Evolutionary conservation across 208 protist species (phyloP), one percentile per base, ranked within the genome.

Genomic region (Phytomonas francai): DNA sequence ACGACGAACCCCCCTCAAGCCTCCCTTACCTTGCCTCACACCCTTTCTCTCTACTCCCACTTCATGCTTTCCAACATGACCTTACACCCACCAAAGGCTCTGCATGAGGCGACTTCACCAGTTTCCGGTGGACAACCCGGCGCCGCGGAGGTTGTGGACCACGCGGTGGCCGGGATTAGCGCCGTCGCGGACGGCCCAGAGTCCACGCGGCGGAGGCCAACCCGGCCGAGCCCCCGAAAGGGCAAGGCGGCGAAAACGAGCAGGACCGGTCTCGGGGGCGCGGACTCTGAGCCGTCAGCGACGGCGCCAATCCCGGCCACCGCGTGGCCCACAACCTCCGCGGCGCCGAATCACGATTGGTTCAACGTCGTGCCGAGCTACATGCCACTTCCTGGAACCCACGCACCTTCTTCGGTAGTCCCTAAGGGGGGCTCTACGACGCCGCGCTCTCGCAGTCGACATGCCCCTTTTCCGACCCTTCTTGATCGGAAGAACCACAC

Each of bases 371-470:
- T 94, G 22, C 85, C 88, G 28, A 78, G 74, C 11, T 87, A 84
- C 77, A 82, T 87, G 60, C 88, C 88, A 34, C 79, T 94, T 54
- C 88, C 88, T 9, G 88, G 88, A 19, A 91, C 85, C 7, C n/a
- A n/a, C n/a, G n/a, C n/a, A n/a, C n/a, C n/a, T n/a, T n/a, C n/a
- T n/a, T n/a, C n/a, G n/a, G n/a, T n/a, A n/a, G n/a, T n/a, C n/a
- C n/a, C n/a, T n/a, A n/a, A n/a, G n/a, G n/a, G n/a, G n/a, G n/a
- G n/a, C n/a, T n/a, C n/a, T n/a, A n/a, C n/a, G n/a, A n/a, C n/a
- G n/a, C n/a, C n/a, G n/a, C n/a, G n/a, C n/a, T n/a, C n/a, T n/a
- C n/a, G n/a, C n/a, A n/a, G n/a, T n/a, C n/a, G n/a, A n/a, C n/a
- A n/a, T n/a, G n/a, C n/a, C n/a, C n/a, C n/a, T n/a, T n/a, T n/a